Evolutionary conservation across 129 eudicot genomes (phyloP).

Genomic region (Lactuca sativa): DNA sequence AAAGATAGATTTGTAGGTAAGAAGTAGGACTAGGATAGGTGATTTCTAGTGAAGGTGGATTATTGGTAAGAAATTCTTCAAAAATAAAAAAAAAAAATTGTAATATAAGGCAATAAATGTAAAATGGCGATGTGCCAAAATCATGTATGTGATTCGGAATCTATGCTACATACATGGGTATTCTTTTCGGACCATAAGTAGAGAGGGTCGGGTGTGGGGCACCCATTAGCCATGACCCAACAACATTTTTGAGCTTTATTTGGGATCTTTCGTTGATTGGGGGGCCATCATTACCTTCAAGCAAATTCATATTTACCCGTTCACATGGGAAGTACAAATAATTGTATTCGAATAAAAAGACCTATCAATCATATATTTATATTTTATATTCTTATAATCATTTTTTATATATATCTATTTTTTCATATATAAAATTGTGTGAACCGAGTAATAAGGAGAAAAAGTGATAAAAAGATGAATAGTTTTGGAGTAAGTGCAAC

Average conservation of each 20-base stretch:
- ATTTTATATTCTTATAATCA: too few relatives aligned
- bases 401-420: too few relatives aligned
- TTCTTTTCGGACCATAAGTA: slow-evolving; percentile 9
- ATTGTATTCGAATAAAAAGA: too few relatives aligned
- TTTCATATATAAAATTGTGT: neutral
- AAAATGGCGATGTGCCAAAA: neutral
- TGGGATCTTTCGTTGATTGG: too few relatives aligned
- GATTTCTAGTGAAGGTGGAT: slow-evolving; percentile 16
- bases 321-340: neutral
- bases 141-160: neutral
- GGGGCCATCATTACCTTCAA: neutral
- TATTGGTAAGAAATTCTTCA: slow-evolving; percentile 1
- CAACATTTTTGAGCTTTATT: neutral
- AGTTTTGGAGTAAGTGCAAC: slow-evolving; percentile 15
- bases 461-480: slow-evolving; percentile 18
- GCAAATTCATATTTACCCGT: neutral
- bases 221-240: neutral
- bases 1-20: neutral
- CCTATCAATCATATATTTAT: neutral
- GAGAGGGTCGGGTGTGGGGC: neutral
- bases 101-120: slow-evolving; percentile 6
- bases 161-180: neutral
- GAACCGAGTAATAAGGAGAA: neutral
- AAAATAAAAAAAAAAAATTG: neutral
- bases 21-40: slow-evolving; percentile 14